Evolutionary conservation across 75 land plant genomes (phyloP).

Genomic region (Sequoia sempervirens): DNA sequence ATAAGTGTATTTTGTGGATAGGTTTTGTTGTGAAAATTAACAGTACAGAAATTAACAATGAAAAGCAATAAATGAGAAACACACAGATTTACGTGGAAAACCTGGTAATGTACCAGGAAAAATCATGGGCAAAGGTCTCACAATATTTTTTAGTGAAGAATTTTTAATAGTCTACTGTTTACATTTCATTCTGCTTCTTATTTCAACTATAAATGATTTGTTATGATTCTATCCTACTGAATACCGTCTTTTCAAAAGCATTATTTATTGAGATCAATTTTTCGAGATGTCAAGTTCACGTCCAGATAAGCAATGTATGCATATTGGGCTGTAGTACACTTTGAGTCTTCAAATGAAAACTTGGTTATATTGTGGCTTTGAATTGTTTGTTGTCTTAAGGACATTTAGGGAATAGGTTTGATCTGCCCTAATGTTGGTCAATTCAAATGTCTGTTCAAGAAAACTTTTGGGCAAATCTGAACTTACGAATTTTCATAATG

Average conservation of each 20-base stretch:
- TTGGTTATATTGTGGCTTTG: neutral
- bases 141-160: neutral
- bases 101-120: too few relatives aligned
- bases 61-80: too few relatives aligned
- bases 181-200: neutral
- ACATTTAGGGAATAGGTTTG: neutral
- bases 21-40: neutral
- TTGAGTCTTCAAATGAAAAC: neutral
- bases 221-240: neutral
- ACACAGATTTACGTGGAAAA: too few relatives aligned
- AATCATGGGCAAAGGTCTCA: too few relatives aligned
- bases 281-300: neutral
- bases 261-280: neutral
- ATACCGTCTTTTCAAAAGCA: neutral
- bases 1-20: neutral
- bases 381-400: neutral
- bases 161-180: neutral
- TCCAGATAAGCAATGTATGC: neutral
- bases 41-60: too few relatives aligned
- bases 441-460: neutral
- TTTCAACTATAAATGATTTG: neutral
- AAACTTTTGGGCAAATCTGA: neutral
- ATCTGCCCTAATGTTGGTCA: neutral
- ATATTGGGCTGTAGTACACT: neutral
- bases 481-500: neutral